Conservation (phyloP, 2,329 filamentous ascomycete genomes). For the Fusarium irregulare region DNA sequence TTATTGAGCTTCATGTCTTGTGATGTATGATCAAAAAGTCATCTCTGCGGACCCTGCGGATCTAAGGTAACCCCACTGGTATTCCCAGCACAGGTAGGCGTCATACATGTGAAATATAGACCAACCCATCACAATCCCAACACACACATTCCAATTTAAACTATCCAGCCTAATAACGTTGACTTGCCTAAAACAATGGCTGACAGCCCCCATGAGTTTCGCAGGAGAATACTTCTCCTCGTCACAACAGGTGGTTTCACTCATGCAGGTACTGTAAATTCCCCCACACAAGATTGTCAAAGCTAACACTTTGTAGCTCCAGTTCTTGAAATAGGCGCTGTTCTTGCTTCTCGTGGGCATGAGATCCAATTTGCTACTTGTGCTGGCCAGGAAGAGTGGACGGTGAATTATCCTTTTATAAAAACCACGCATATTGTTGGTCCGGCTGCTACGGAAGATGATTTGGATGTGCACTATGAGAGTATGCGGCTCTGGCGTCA, state of each 20-base stretch:
- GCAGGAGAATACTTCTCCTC: slow-evolving; percentile 48
- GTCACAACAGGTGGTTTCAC: slow-evolving; percentile 53
- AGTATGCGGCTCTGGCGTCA: slow-evolving; percentile 51
- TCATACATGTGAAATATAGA: slow-evolving; percentile 21
- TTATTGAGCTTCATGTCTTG: no score
- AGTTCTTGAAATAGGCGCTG: slow-evolving; percentile 51
- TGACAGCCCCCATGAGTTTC: slow-evolving; percentile 13
- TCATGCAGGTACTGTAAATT: slow-evolving; percentile 45
- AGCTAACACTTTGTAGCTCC: slow-evolving; percentile 44
- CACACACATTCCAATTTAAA: slow-evolving; percentile 22
- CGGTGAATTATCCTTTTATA: slow-evolving; percentile 48
- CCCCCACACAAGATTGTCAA: neutral
- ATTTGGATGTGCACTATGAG: slow-evolving; percentile 50
- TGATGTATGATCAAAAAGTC: no score
- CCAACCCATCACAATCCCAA: slow-evolving; percentile 17
- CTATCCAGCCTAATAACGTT: slow-evolving; percentile 1
- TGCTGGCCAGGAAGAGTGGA: slow-evolving; percentile 52
- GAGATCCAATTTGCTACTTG: slow-evolving; percentile 54
- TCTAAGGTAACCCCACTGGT: no score
- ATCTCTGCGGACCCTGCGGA: no score
- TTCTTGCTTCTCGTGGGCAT: slow-evolving; percentile 51
- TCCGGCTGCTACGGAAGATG: slow-evolving; percentile 43
- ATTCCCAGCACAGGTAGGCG: slow-evolving; percentile 10
- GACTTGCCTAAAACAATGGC: slow-evolving; percentile 27
- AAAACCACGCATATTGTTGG: slow-evolving; percentile 49